Evolutionary conservation across 2,329 filamentous ascomycete species (phyloP).

Genomic region (Xylariaceae sp.): DNA sequence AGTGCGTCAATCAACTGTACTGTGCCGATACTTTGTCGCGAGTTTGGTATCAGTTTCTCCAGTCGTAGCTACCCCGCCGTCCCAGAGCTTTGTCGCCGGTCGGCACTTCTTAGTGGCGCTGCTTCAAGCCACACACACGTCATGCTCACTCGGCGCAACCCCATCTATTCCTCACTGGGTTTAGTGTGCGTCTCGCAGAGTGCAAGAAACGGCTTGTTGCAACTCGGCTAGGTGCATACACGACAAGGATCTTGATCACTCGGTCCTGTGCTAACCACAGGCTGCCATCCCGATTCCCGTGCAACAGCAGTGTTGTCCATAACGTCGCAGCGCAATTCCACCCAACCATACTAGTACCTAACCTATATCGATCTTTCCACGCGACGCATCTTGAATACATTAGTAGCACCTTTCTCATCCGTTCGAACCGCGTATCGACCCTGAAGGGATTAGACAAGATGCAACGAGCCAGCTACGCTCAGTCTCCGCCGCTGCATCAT

Average conservation of each 20-base stretch:
- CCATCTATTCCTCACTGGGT: background rate
- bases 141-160: background rate
- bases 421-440: background rate
- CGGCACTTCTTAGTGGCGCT: background rate
- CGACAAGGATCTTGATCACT: slow-evolving; percentile 4
- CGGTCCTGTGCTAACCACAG: background rate
- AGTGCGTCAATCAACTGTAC: no score
- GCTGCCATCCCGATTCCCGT: background rate
- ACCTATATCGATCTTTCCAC: background rate
- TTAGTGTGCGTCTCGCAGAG: background rate
- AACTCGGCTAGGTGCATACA: slow-evolving; percentile 12
- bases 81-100: no score
- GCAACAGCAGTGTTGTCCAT: background rate
- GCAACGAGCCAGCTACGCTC: slow-evolving; percentile 81
- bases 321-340: background rate
- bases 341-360: background rate
- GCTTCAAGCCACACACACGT: background rate
- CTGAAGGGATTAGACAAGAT: slow-evolving; percentile 47
- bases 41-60: no score
- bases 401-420: background rate
- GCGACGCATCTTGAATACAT: background rate
- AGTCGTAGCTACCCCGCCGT: no score
- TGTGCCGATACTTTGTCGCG: no score
- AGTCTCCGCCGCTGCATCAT: slow-evolving; percentile 91
- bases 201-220: slow-evolving; percentile 15